Conservation (phyloP, 306 rosid species). For the Prunus davidiana region DNA sequence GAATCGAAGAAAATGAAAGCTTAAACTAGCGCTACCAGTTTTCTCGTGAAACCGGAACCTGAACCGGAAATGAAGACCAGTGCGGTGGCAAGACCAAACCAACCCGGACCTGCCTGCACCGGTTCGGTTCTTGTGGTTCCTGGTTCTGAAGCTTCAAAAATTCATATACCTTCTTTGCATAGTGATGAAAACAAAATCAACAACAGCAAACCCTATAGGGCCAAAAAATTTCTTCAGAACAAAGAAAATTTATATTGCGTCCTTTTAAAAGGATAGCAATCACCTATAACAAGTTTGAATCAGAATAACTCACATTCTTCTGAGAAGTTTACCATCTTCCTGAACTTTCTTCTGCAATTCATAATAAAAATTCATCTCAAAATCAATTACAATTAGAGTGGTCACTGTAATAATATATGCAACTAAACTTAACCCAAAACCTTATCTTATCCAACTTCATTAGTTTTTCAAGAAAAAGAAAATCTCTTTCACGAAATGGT, state of each 20-base stretch:
- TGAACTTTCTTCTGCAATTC: constrained; percentile 40
- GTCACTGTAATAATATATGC: background rate
- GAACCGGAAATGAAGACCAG: no score
- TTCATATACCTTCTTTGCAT: constrained; percentile 64
- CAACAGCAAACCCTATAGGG: constrained; percentile 9
- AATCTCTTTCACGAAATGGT: background rate
- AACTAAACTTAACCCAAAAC: background rate
- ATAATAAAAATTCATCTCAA: constrained; percentile 22
- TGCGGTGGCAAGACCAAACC: no score
- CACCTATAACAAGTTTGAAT: constrained; percentile 14
- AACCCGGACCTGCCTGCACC: no score
- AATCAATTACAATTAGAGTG: constrained; percentile 8
- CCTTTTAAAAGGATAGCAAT: background rate
- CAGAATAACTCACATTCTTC: constrained; percentile 60
- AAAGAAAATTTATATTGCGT: background rate
- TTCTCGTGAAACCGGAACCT: no score
- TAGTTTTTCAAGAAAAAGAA: background rate
- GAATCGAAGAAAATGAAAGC: background rate
- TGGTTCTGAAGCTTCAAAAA: constrained; percentile 53
- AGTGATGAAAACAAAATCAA: constrained; percentile 13
- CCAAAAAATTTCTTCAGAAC: background rate
- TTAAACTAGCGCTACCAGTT: background rate
- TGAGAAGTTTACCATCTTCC: constrained; percentile 56
- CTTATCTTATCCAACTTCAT: background rate
- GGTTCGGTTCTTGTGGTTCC: no score